Percentiles rank a stretch among this genome's conserved stretches.
Conservation (phyloP, 257 asterid genomes). For the Phtheirospermum japonicum region DNA sequence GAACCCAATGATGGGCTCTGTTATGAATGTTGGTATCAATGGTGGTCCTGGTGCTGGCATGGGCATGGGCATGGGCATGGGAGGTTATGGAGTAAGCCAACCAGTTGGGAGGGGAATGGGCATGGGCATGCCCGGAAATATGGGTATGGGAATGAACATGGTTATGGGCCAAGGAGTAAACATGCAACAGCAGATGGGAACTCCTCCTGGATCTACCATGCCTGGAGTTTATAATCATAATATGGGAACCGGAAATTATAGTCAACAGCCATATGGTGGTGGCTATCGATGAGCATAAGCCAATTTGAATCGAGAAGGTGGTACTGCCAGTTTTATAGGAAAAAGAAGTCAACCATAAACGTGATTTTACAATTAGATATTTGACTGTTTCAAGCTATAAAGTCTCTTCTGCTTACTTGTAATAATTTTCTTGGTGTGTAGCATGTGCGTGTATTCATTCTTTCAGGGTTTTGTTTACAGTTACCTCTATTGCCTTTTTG, state of each 20-base stretch:
- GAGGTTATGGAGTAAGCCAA: conserved; percentile 45
- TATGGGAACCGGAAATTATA: conserved; percentile 66
- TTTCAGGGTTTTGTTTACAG: conserved; percentile 34
- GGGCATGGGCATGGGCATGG: conserved; percentile 51
- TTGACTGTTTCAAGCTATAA: conserved; percentile 22
- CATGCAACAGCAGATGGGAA: conserved; percentile 68
- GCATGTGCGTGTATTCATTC: conserved; percentile 40
- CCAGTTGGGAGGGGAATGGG: conserved; percentile 47
- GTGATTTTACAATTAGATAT: conserved; percentile 32
- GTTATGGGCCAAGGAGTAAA: conserved; percentile 36
- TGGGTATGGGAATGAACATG: conserved; percentile 40
- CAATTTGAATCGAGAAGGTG: conserved; percentile 9
- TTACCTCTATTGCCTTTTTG: conserved; percentile 33
- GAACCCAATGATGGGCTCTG: conserved; percentile 62
- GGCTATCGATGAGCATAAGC: conserved; percentile 59
- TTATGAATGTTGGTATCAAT: conserved; percentile 46
- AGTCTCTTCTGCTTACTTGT: conserved; percentile 29
- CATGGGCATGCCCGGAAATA: conserved; percentile 43
- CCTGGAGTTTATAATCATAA: conserved; percentile 67
- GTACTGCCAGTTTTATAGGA: conserved; percentile 25
- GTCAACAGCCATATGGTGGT: conserved; percentile 73
- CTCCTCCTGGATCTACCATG: conserved; percentile 54
- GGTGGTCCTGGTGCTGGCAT: conserved; percentile 37
- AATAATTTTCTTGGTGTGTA: conserved; percentile 37
- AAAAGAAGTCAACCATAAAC: conserved; percentile 26